Conservation (phyloP, 768 basidiomycete species). For the Panus rudis region DNA sequence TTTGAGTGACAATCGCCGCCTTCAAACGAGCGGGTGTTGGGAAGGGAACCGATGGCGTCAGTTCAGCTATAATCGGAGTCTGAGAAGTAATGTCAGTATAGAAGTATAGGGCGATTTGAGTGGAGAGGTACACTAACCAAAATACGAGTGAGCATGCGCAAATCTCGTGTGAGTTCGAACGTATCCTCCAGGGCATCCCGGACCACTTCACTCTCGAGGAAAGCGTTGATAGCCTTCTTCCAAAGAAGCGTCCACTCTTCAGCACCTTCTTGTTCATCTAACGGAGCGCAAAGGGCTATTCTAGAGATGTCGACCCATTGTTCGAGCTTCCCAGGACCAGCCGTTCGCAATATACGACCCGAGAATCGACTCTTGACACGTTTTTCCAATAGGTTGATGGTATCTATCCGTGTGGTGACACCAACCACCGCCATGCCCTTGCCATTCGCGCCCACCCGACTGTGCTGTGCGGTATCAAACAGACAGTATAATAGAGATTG, state of each 20-base stretch:
- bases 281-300: constrained; percentile 33
- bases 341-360: constrained; percentile 77
- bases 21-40: constrained; percentile 40
- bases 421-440: constrained; percentile 84
- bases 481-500: constrained; percentile 94
- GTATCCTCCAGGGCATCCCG: constrained; percentile 46
- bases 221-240: constrained; percentile 47
- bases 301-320: constrained; percentile 47
- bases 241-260: constrained; percentile 62
- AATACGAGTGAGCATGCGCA: constrained; percentile 49
- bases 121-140: constrained; percentile 40
- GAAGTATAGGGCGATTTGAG: background rate
- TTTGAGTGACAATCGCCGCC: constrained; percentile 33
- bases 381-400: constrained; percentile 86
- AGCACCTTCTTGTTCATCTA: constrained; percentile 14
- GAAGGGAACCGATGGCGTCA: constrained; percentile 48
- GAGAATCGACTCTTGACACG: constrained; percentile 97
- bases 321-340: constrained; percentile 44
- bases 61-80: constrained; percentile 36
- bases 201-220: constrained; percentile 44
- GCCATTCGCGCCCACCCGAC: constrained; percentile 48
- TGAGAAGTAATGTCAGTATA: constrained; percentile 18
- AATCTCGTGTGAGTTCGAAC: constrained; percentile 54
- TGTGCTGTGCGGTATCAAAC: constrained; percentile 88
- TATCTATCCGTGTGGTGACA: constrained; percentile 79